Evolutionary conservation across 768 basidiomycete species (phyloP).

Genomic region (Kwoniella dejecticola): DNA sequence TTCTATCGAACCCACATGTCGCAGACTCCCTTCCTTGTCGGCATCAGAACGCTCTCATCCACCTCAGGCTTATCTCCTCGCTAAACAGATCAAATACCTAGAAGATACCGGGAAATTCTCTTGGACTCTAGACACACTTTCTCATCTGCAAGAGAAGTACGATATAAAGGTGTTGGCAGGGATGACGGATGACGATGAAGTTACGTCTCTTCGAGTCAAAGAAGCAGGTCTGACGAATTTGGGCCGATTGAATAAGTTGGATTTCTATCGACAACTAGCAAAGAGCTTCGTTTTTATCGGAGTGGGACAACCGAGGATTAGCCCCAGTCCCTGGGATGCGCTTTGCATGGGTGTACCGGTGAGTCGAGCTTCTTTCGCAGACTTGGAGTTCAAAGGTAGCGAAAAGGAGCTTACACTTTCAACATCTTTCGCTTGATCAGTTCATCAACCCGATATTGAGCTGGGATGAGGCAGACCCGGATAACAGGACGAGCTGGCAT

Average conservation of each 20-base stretch:
- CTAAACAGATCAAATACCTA: constrained; percentile 44
- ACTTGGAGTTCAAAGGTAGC: no score
- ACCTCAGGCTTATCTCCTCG: constrained; percentile 44
- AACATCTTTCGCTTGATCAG: constrained; percentile 9
- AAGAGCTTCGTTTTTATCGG: constrained; percentile 42
- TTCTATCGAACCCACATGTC: constrained; percentile 48
- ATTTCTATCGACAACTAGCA: constrained; percentile 37
- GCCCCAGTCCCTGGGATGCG: constrained; percentile 49
- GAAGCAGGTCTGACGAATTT: constrained; percentile 34
- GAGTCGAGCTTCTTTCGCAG: constrained; percentile 17
- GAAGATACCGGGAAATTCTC: constrained; percentile 29
- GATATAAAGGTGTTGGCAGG: constrained; percentile 31
- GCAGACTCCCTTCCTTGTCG: constrained; percentile 23
- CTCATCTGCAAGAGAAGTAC: constrained; percentile 18
- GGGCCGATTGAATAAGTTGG: constrained; percentile 37
- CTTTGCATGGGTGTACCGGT: constrained; percentile 49
- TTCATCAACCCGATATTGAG: constrained; percentile 48
- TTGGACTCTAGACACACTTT: constrained; percentile 34
- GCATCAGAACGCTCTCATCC: constrained; percentile 13
- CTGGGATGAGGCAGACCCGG: constrained; percentile 42
- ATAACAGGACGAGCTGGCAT: constrained; percentile 40
- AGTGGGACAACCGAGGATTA: constrained; percentile 42
- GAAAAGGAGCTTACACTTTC: no score
- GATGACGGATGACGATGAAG: constrained; percentile 42
- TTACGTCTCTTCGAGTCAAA: constrained; percentile 11